Conservation (phyloP, 208 protist species). For the Acanthamoeba culbertsoni region DNA sequence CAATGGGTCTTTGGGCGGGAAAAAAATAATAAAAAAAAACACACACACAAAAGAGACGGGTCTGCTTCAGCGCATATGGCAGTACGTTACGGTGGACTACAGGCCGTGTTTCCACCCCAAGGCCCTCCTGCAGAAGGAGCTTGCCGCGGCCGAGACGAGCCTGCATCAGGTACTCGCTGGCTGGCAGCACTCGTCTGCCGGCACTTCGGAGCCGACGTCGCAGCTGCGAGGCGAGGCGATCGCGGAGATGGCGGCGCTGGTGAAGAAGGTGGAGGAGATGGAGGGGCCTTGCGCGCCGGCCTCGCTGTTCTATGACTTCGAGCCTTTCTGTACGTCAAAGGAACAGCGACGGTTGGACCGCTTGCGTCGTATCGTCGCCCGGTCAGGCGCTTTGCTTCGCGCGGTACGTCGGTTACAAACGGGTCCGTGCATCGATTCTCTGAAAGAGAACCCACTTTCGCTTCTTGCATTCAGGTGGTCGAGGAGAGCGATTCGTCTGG, state of each 20-base stretch:
- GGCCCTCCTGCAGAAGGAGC: constrained; percentile 11
- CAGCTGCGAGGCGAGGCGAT: not conserved
- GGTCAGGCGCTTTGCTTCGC: not conserved
- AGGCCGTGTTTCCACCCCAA: constrained; percentile 39
- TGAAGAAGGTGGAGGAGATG: not conserved
- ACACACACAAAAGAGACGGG: too few relatives aligned
- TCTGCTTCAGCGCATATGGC: not conserved
- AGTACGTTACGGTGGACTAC: constrained; percentile 29
- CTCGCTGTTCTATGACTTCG: not conserved
- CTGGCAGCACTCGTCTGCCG: not conserved
- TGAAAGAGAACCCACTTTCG: too few relatives aligned
- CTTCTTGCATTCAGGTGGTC: not conserved
- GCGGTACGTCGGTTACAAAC: not conserved
- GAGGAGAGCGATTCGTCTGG: not conserved
- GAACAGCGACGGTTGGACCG: not conserved
- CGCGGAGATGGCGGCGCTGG: not conserved
- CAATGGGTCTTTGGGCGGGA: too few relatives aligned
- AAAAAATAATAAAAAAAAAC: too few relatives aligned
- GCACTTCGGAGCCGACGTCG: not conserved
- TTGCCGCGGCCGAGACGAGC: not conserved
- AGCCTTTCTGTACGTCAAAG: not conserved
- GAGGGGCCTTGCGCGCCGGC: not conserved
- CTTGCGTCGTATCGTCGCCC: not conserved
- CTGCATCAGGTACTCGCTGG: not conserved
- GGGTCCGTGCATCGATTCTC: too few relatives aligned